Percentiles rank a stretch among this genome's conserved stretches.
Conservation (phyloP, 202 grass and related monocot genomes). For the Sporobolus alterniflorus region DNA sequence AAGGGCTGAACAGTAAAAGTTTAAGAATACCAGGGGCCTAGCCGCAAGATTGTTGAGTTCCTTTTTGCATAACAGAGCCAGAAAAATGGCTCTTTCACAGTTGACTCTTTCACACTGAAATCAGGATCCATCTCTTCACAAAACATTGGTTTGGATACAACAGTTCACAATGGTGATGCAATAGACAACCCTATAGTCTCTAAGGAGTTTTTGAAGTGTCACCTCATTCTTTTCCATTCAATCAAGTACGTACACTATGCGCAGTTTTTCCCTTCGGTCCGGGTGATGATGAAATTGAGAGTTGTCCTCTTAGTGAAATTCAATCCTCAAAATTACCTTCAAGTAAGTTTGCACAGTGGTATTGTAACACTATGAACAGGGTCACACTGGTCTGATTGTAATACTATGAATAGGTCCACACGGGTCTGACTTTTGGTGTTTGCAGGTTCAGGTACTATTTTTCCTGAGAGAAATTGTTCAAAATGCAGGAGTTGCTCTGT, state of each 20-base stretch:
- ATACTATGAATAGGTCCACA: no score
- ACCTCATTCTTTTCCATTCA: not conserved
- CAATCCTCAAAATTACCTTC: slow-evolving; percentile 11
- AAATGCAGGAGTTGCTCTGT: no score
- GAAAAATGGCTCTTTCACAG: no score
- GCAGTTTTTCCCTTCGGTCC: not conserved
- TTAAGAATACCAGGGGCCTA: no score
- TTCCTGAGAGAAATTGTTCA: not conserved
- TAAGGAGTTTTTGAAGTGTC: slow-evolving; percentile 17
- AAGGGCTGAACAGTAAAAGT: no score
- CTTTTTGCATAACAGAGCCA: no score
- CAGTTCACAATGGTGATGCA: slow-evolving; percentile 14
- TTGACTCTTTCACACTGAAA: no score
- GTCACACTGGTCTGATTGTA: no score
- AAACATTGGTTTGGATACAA: slow-evolving; percentile 12
- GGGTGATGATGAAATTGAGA: slow-evolving; percentile 1
- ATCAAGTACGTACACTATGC: not conserved
- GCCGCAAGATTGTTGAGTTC: no score
- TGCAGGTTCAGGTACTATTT: slow-evolving; percentile 22
- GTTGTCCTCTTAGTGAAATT: not conserved
- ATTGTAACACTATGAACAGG: not conserved
- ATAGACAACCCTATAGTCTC: not conserved
- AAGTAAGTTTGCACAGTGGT: slow-evolving; percentile 21
- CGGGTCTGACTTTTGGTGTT: slow-evolving; percentile 4
- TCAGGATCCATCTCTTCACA: slow-evolving; percentile 17